Base-by-base conservation (phyloP, 2,329 filamentous ascomycete genomes). In the Grosmannia serpens region DNA sequence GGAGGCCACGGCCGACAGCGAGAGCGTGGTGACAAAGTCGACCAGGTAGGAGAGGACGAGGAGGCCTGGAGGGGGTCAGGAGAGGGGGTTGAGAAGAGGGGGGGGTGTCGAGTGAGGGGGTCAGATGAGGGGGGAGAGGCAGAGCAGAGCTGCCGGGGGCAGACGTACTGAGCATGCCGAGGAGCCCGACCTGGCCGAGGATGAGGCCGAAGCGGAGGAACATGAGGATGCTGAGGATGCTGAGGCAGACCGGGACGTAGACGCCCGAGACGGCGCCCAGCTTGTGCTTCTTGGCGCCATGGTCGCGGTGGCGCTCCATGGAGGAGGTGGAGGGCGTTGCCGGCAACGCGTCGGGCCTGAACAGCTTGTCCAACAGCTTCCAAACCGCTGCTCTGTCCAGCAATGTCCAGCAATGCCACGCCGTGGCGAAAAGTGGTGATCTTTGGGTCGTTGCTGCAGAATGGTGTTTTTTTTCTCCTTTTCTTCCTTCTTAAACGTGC, bases 201-300 rank as follows among this genome's bases (percentile, higher is more conserved):
- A 95, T 88, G 65, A 90, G 85, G 26, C 90, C 89, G 70, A 95
- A 95, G 26, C 90, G 83, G 65, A 95, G 77, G 73, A 95, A 95
- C 89, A 95, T 95, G 62, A 95, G 80, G 71, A 95, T 95, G 65
- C 88, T 92, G 64, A 95, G 74, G 49, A 95, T 90, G 70, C 94
- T 95, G 64, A 95, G 76, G 61, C 86, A 91, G n/a, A 90, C 90
- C 1, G 90, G 90, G 20, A 95, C 87, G 69, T 91, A 95, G 53
- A 95, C 87, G 9, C 88, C 88, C 4, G 85, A 88, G 64, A 90
- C 83, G 10, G 84, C 85, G 44, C 88, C 88, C 59, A 95, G 77
- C 73, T 94, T 94, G 64, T 79, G 67, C 61, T 70, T 71, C 65
- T 72, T 75, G 59, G 53, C 60, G 27, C 58, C 59, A 62, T 60